Conservation (phyloP, 2,329 filamentous ascomycete species). For the Ascochyta fabae region DNA sequence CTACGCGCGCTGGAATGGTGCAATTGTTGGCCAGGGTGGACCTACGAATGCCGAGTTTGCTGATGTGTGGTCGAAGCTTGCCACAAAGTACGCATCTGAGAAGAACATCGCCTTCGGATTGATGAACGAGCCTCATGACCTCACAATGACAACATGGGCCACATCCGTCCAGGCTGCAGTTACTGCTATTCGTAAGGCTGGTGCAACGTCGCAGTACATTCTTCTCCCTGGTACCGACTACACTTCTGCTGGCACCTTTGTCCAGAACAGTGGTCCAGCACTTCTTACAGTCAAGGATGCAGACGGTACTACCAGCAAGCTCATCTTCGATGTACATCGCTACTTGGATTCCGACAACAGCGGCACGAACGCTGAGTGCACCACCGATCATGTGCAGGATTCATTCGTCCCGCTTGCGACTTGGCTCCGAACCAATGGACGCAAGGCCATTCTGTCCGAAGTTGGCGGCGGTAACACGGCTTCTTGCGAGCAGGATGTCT, state of each 20-base stretch:
- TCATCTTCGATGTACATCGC: constrained; percentile 56
- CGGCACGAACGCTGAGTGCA: constrained; percentile 43
- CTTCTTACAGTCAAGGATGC: constrained; percentile 64
- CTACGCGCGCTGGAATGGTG: constrained; percentile 64
- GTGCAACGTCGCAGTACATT: constrained; percentile 69
- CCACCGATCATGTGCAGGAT: constrained; percentile 39
- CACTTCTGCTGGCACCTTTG: constrained; percentile 46
- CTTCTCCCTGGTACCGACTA: constrained; percentile 69
- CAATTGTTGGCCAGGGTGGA: constrained; percentile 70
- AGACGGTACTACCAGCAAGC: constrained; percentile 61
- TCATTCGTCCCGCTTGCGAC: constrained; percentile 45
- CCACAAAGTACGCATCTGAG: constrained; percentile 63
- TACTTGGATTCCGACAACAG: constrained; percentile 51
- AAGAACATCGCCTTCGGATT: constrained; percentile 67
- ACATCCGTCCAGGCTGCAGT: constrained; percentile 67
- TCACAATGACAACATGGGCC: constrained; percentile 65
- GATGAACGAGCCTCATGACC: constrained; percentile 71
- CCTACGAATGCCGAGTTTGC: constrained; percentile 66
- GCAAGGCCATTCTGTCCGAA: constrained; percentile 51
- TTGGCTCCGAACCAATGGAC: constrained; percentile 47
- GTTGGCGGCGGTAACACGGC: constrained; percentile 50
- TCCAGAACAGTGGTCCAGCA: constrained; percentile 49
- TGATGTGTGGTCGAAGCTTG: constrained; percentile 62
- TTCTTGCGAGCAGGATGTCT: constrained; percentile 44
- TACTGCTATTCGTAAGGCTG: constrained; percentile 68